These are phyloP conservation scores for Blastobotrys malaysiensis DNA, from an alignment of 1,139 yeast genomes.

Conservation along the genomic window DNA sequence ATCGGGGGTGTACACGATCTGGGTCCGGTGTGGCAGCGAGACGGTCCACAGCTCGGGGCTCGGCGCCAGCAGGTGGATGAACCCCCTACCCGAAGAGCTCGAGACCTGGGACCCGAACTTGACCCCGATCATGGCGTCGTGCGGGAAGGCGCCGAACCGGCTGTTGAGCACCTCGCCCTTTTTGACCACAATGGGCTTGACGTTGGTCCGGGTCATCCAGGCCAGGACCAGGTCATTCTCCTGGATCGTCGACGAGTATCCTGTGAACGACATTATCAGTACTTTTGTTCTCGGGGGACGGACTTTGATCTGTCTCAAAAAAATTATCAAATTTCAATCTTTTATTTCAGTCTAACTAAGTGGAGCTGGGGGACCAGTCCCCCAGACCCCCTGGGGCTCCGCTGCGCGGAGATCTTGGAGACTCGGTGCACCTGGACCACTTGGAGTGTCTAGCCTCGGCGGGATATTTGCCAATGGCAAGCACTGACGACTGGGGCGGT, in stretches of 20 bases:
- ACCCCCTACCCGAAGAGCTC: constrained; percentile 75
- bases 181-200: constrained; percentile 66
- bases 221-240: constrained; percentile 85
- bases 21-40: constrained; percentile 94
- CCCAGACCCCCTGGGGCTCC: too few species aligned
- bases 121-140: constrained; percentile 73
- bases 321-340: background rate
- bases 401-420: too few species aligned
- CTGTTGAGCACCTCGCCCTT: constrained; percentile 65
- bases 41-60: constrained; percentile 95
- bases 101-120: constrained; percentile 83
- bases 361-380: too few species aligned
- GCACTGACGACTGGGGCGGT: too few species aligned
- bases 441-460: too few species aligned
- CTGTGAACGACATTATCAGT: constrained; percentile 6
- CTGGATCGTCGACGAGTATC: constrained; percentile 39
- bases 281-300: background rate
- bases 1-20: constrained; percentile 95
- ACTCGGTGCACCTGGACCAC: too few species aligned
- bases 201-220: constrained; percentile 72
- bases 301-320: background rate
- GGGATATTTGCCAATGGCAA: too few species aligned
- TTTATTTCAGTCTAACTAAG: background rate
- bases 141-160: constrained; percentile 83
- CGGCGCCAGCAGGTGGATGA: constrained; percentile 81